Evolutionary conservation across 139 green algal species (phyloP).

Genomic region (Mesotaenium endlicherianum): DNA sequence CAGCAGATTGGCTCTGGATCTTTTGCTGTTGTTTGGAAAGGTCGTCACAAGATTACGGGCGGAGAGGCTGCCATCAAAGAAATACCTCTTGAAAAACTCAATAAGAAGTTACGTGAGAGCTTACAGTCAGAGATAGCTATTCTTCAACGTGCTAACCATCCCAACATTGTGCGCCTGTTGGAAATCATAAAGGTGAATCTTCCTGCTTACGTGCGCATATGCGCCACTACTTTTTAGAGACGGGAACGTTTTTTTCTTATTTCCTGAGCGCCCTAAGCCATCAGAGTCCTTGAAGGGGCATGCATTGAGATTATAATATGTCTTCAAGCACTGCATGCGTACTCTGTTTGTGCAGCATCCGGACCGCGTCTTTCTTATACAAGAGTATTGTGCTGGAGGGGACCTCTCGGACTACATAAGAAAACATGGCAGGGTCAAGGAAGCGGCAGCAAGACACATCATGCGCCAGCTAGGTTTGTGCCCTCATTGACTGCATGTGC

Average conservation of each 20-base stretch:
- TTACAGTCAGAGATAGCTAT: constrained; percentile 86
- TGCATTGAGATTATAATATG: too few relatives aligned
- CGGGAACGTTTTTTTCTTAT: too few relatives aligned
- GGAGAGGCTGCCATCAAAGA: constrained; percentile 82
- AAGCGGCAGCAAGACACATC: constrained; percentile 66
- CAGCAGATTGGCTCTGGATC: constrained; percentile 76
- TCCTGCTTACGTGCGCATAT: too few relatives aligned
- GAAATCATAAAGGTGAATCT: constrained; percentile 78
- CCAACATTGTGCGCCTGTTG: constrained; percentile 86
- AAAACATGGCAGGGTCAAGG: constrained; percentile 11
- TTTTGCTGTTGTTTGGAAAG: constrained; percentile 90
- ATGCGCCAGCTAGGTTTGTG: constrained; percentile 75
- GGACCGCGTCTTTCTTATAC: constrained; percentile 76
- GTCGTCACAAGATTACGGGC: constrained; percentile 59
- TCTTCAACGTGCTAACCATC: constrained; percentile 72
- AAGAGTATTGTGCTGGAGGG: constrained; percentile 91
- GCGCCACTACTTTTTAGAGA: too few relatives aligned
- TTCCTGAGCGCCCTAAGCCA: too few relatives aligned
- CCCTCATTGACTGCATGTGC: background rate
- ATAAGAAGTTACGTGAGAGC: constrained; percentile 79
- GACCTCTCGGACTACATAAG: constrained; percentile 82
- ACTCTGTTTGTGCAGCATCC: background rate
- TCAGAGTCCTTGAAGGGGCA: too few relatives aligned
- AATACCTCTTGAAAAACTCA: constrained; percentile 80
- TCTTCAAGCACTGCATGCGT: too few relatives aligned